These are phyloP conservation scores for Rosa persica DNA, from an alignment of 306 rosid species.

Conservation along the genomic window DNA sequence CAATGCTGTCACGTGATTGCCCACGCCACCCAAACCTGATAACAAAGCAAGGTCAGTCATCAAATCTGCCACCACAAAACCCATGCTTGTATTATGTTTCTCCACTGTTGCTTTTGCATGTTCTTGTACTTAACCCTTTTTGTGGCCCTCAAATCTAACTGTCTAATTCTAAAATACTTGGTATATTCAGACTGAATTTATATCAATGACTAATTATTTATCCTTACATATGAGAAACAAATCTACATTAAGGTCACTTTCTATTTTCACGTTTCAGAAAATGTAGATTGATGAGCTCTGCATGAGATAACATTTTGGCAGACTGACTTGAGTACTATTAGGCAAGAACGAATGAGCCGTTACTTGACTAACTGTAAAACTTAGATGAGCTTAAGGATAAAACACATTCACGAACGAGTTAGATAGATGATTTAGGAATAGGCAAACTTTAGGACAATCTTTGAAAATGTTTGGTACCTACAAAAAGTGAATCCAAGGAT, in stretches of 20 bases:
- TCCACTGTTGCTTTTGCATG: slow-evolving; percentile 1
- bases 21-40: slow-evolving; percentile 99
- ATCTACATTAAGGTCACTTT: not conserved
- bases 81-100: not conserved
- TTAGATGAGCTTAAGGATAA: not conserved
- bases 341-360: slow-evolving; percentile 1
- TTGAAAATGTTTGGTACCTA: not conserved
- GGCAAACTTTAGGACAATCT: not conserved
- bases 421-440: not conserved
- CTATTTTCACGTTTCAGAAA: not conserved
- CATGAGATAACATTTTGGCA: not conserved
- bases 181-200: not conserved
- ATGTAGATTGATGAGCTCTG: not conserved
- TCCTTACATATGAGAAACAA: not conserved
- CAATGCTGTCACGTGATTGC: slow-evolving; percentile 95
- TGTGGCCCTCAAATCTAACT: not conserved
- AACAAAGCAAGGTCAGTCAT: slow-evolving; percentile 4
- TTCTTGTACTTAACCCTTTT: not conserved
- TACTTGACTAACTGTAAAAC: not conserved
- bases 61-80: not conserved
- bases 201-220: not conserved
- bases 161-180: not conserved
- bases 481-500: not conserved
- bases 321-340: not conserved
- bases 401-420: not conserved